A percentile compares a stretch with the other conserved stretches of the same genome.
phyloP scores from a whole-genome alignment of 2,329 filamentous ascomycete genomes.

The Elsinoe australis region DNA sequence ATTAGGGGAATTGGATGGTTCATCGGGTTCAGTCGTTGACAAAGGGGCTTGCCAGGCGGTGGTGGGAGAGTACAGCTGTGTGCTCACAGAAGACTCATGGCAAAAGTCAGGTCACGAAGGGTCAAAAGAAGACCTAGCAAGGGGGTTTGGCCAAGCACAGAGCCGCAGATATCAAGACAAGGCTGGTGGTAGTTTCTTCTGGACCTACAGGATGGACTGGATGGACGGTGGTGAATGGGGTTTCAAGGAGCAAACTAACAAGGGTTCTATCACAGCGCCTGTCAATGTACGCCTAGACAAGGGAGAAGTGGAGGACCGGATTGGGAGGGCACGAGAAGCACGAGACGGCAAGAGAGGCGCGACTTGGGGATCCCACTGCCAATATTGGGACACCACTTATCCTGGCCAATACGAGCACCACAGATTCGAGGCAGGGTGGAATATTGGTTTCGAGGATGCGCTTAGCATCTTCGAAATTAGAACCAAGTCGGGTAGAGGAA shows the following conservation, averaged over 20 bases:
- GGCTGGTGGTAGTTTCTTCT: conserved; percentile 50
- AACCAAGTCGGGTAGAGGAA: conserved; percentile 26
- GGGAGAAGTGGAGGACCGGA: conserved; percentile 32
- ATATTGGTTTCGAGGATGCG: conserved; percentile 50
- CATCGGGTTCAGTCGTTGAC: conserved; percentile 42
- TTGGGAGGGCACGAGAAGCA: conserved; percentile 36
- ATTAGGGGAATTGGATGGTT: conserved; percentile 40
- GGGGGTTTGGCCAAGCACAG: conserved; percentile 44
- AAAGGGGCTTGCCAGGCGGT: conserved; percentile 46
- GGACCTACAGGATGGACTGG: conserved; percentile 57
- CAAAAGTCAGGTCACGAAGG: conserved; percentile 29
- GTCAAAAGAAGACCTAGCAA: conserved; percentile 35
- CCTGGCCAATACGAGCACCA: conserved; percentile 45
- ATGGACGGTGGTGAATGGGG: conserved; percentile 57
- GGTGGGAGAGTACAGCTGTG: conserved; percentile 53
- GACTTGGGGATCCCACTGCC: conserved; percentile 39
- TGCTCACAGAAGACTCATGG: conserved; percentile 46
- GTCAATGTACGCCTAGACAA: conserved; percentile 32
- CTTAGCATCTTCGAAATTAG: conserved; percentile 43
- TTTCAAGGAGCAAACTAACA: conserved; percentile 46
- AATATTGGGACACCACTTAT: conserved; percentile 43
- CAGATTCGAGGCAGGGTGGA: conserved; percentile 50
- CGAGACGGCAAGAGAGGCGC: conserved; percentile 32
- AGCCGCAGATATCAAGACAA: conserved; percentile 43
- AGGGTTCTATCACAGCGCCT: conserved; percentile 38